These are phyloP conservation scores for Talaromyces funiculosus DNA, from an alignment of 2,329 filamentous ascomycete genomes.

Conservation along the genomic window DNA sequence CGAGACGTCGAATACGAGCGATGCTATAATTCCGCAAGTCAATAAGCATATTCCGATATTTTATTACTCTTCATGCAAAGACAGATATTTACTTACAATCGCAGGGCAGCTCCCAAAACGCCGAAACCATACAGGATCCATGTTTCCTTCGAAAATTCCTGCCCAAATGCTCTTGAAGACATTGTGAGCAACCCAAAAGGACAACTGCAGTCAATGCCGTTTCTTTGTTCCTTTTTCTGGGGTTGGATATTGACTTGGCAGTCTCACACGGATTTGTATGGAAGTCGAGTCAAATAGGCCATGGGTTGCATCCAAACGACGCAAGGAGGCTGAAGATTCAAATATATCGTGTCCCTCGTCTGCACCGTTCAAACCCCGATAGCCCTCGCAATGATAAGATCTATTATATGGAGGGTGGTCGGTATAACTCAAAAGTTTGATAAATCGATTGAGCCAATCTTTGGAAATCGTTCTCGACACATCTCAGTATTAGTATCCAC, in stretches of 20 bases:
- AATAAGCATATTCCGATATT: background rate
- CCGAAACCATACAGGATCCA: constrained; percentile 39
- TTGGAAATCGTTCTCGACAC: background rate
- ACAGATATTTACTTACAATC: constrained; percentile 34
- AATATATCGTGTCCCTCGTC: background rate
- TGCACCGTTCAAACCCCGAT: background rate
- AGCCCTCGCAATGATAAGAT: background rate
- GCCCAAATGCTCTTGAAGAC: constrained; percentile 21
- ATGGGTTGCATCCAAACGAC: background rate
- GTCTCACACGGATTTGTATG: background rate
- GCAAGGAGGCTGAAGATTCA: background rate
- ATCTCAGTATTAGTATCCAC: background rate
- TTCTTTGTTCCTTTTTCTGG: background rate
- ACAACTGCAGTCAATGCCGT: background rate
- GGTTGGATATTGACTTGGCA: background rate
- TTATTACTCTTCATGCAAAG: background rate
- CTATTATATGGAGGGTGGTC: background rate
- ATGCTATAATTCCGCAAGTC: constrained; percentile 19
- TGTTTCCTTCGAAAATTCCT: constrained; percentile 32
- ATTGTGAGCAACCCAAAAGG: background rate
- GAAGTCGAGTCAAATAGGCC: background rate
- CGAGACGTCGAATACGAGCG: constrained; percentile 38
- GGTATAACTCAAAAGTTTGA: background rate
- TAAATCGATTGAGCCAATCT: background rate
- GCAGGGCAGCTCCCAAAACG: constrained; percentile 30